Base-by-base conservation (phyloP, 1,284 basidiomycete genomes). In the Ustilago lituana region DNA sequence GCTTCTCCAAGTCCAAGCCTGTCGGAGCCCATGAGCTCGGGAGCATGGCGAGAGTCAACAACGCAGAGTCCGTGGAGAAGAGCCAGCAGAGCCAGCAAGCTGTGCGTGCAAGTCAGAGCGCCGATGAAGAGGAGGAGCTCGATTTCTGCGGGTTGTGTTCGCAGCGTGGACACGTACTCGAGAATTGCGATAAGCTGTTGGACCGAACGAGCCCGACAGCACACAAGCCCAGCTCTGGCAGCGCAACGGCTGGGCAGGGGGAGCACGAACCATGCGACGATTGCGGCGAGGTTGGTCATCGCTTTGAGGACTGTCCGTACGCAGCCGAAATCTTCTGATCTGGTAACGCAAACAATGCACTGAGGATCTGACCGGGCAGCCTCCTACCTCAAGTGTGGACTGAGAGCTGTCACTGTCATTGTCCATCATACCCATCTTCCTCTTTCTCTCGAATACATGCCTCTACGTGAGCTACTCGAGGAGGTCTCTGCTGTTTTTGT, bases 271-370 rank as follows among this genome's bases (percentile, higher is more conserved):
- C 64, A 1, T 74, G 73, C 52, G 73, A 74, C 24, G 73, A 74
- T 31, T 74, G 73, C 38, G 73, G 73, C 31, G 73, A 74, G 40
- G 53, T 61, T 5, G 73, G 73, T 11, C 73, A 74, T 48, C 56
- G 56, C 1, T 67, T 74, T 26, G 73, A 74, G 22, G 73, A 74
- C 15, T 74, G 73, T 29, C 73, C 73, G 1, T 74, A 74, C 9
- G 73, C 73, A 14, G 63, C 63, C 6, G 73, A 74, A 47, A 71
- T 74, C 51, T 74, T 74, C 45, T 74, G 37, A 44, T 2, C 12
- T 10, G 37, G 19, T 4, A 15, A n/a, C 9, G 27, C 27, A 12
- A 29, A 29, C 27, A 29, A 6, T 12, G 27, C 27, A 29, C 7
- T 6, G 12, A 29, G 12, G 12, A 12, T 6, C 27, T 29, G 27